phyloP scores from a whole-genome alignment of 139 green algal species.

The Chlorella sorokiniana region DNA sequence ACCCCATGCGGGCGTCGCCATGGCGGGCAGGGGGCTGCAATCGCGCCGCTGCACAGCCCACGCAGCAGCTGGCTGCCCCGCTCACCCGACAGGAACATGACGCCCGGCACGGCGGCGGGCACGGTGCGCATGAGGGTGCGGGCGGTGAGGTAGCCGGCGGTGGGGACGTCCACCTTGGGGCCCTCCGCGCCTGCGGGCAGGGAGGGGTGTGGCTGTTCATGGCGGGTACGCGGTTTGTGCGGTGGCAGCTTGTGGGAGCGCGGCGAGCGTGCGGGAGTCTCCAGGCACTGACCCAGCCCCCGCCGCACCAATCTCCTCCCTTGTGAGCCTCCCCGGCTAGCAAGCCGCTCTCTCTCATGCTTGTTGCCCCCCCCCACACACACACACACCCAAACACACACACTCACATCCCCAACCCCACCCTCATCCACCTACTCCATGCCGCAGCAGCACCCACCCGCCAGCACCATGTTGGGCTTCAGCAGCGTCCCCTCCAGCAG shows the following conservation, averaged over 20 bases:
- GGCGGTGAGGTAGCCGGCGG: slow-evolving; percentile 64
- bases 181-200: slow-evolving; percentile 25
- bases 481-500: slow-evolving; percentile 91
- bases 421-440: not conserved
- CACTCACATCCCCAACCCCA: not conserved
- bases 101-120: slow-evolving; percentile 73
- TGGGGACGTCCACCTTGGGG: slow-evolving; percentile 25
- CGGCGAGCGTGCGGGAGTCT: too few relatives aligned
- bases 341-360: too few relatives aligned
- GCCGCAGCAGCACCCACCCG: slow-evolving; percentile 20
- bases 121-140: slow-evolving; percentile 79
- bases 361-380: not conserved
- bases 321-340: not conserved
- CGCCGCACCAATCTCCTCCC: too few relatives aligned
- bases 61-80: not conserved
- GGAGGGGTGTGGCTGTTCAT: too few relatives aligned
- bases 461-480: slow-evolving; percentile 89
- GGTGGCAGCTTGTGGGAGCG: too few relatives aligned
- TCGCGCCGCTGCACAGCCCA: not conserved
- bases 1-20: too few relatives aligned
- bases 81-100: slow-evolving; percentile 75
- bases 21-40: not conserved
- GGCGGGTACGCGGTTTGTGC: not conserved
- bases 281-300: too few relatives aligned
- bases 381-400: not conserved